These are phyloP conservation scores for Begonia fuchsioides DNA, from an alignment of 306 rosid species.

Conservation along the genomic window DNA sequence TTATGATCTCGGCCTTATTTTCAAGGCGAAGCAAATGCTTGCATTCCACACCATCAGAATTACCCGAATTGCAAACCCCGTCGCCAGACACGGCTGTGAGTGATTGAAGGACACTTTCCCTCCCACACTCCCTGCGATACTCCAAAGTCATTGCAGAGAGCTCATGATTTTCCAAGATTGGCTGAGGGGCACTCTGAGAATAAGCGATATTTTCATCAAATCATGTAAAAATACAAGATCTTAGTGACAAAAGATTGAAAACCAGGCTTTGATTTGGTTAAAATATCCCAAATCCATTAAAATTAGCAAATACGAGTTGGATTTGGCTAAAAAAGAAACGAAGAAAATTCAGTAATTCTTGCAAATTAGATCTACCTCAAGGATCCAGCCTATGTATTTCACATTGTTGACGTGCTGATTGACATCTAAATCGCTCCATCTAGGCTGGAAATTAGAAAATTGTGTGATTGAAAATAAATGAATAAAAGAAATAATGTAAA, in stretches of 20 bases:
- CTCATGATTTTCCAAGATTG: not conserved
- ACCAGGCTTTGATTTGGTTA: too few species aligned
- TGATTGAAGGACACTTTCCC: not conserved
- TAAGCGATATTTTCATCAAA: not conserved
- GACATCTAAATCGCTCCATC: constrained; percentile 7
- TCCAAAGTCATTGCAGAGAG: constrained; percentile 1
- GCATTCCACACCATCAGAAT: not conserved
- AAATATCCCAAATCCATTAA: too few species aligned
- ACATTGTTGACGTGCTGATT: constrained; percentile 3
- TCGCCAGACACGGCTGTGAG: not conserved
- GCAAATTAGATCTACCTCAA: constrained; percentile 4
- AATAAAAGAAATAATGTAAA: not conserved
- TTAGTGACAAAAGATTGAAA: too few species aligned
- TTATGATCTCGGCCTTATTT: constrained; percentile 1
- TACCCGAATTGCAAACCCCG: not conserved
- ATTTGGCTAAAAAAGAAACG: not conserved
- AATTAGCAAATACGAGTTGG: too few species aligned
- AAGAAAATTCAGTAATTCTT: not conserved
- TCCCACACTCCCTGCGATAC: constrained; percentile 7
- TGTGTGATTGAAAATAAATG: not conserved
- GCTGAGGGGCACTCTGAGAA: constrained; percentile 10
- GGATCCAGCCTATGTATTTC: constrained; percentile 3
- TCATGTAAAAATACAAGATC: too few species aligned
- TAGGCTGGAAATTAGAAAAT: not conserved
- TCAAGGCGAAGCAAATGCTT: not conserved